Evolutionary conservation across 1,139 yeast species (phyloP).

Genomic region (Saccharomyces hybrid): DNA sequence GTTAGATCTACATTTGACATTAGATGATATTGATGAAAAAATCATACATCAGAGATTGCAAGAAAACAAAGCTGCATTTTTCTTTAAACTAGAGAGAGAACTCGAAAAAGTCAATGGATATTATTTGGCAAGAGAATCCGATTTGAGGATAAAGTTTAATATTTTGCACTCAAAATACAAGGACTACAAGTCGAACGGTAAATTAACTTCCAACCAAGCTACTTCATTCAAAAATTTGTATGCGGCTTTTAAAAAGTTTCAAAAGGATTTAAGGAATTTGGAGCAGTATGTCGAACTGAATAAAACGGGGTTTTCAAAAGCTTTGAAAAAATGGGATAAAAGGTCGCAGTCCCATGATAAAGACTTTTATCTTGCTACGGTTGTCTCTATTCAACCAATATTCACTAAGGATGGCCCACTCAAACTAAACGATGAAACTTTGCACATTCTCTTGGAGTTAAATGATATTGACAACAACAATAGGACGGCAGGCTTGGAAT

Average conservation of each 20-base stretch:
- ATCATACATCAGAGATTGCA: slow-evolving; percentile 54
- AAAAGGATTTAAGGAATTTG: slow-evolving; percentile 77
- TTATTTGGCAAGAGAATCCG: slow-evolving; percentile 85
- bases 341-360: slow-evolving; percentile 90
- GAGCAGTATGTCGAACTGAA: slow-evolving; percentile 91
- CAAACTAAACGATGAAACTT: slow-evolving; percentile 61
- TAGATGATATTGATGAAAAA: slow-evolving; percentile 26
- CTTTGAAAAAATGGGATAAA: slow-evolving; percentile 95
- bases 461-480: slow-evolving; percentile 86
- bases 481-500: slow-evolving; percentile 8
- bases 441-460: slow-evolving; percentile 61
- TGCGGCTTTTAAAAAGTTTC: slow-evolving; percentile 83
- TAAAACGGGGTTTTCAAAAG: slow-evolving; percentile 93
- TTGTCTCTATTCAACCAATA: slow-evolving; percentile 96
- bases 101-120: slow-evolving; percentile 87
- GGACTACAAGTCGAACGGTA: slow-evolving; percentile 43
- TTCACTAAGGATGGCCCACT: slow-evolving; percentile 87
- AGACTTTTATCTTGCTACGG: slow-evolving; percentile 82
- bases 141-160: slow-evolving; percentile 69
- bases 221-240: slow-evolving; percentile 60
- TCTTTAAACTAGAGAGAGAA: slow-evolving; percentile 88
- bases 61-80: slow-evolving; percentile 88
- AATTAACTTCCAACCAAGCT: slow-evolving; percentile 43
- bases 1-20: slow-evolving; percentile 1
- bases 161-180: slow-evolving; percentile 65